Evolutionary conservation across 2,329 filamentous ascomycete species (phyloP), one percentile per base, ranked within the genome.

Genomic region (Cladorrhinum sp.): DNA sequence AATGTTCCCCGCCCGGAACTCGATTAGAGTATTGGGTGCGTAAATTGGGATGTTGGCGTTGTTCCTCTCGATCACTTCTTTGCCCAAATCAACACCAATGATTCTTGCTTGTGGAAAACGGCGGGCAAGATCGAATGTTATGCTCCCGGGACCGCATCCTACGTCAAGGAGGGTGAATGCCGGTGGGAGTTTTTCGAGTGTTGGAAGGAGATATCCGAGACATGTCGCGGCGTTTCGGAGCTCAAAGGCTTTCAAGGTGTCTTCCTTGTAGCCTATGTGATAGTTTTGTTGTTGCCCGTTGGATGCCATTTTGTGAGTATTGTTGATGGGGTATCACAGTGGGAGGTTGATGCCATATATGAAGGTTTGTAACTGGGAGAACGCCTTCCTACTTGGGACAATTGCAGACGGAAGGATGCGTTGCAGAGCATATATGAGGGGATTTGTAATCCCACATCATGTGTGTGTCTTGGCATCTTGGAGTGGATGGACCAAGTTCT

Each of bases 261-360:
- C 59, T 25, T 61, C 59, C 38, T 61, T 61, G 55, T 61, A 61
- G 8, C 59, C 59, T 7, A 61, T 61, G 23, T 57, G 59, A 45
- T 61, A 61, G 6, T 49, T 29, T 23, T 57, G 49, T 24, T 57
- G 3, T 12, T 45, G 8, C 5, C 16, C 41, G 16, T 20, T 45
- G 41, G 41, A 45, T 45, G 41, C 41, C 41, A 45, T 45, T 20
- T 45, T 45, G 3, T 22, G 41, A 18, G 8, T 5, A 8, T 18
- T 45, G n/a, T 4, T 45, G 41, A 45, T 9, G 3, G 16, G 36
- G 16, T n/a, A 45, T 45, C 16, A 5, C 18, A 12, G 16, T 20
- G 41, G 41, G n/a, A 18, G n/a, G 29, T n/a, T n/a, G 10, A 12
- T 8, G 32, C 12, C 7, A 8, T 45, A 45, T 45, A 18, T 45